Evolutionary conservation across 2,329 filamentous ascomycete species (phyloP).

Genomic region (Alternaria solani): DNA sequence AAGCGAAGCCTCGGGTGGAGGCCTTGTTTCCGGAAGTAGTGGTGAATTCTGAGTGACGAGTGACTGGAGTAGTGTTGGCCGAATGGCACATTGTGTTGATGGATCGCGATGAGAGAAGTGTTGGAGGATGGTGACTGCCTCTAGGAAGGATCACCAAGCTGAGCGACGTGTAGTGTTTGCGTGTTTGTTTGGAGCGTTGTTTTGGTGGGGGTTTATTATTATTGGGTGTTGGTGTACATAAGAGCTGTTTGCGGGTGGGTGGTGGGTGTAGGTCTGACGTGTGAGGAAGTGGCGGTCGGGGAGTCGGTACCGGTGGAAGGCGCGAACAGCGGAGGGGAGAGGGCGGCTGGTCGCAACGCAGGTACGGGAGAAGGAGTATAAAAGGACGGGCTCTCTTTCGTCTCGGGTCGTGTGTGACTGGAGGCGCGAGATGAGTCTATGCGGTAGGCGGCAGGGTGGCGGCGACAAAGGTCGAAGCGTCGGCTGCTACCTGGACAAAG

Average conservation of each 20-base stretch:
- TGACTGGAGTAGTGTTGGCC: constrained; percentile 52
- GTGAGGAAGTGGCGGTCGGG: constrained; percentile 41
- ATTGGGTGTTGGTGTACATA: constrained; percentile 33
- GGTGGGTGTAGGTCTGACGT: constrained; percentile 34
- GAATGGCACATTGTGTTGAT: constrained; percentile 49
- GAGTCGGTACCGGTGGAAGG: constrained; percentile 28
- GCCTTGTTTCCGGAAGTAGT: constrained; percentile 49
- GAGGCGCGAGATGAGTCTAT: constrained; percentile 30
- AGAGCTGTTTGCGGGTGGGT: constrained; percentile 25
- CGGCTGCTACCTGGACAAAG: constrained; percentile 38
- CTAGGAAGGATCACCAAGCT: constrained; percentile 36
- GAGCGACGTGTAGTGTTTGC: constrained; percentile 32
- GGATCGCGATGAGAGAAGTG: constrained; percentile 36
- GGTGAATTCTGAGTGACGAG: constrained; percentile 54
- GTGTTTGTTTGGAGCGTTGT: constrained; percentile 27
- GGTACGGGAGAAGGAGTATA: constrained; percentile 20
- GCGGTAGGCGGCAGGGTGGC: constrained; percentile 41
- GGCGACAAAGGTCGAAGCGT: constrained; percentile 35
- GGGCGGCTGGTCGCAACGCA: constrained; percentile 17
- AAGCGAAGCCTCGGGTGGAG: constrained; percentile 49
- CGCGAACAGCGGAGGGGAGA: constrained; percentile 9
- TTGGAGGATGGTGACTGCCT: constrained; percentile 40
- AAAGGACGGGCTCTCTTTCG: constrained; percentile 28
- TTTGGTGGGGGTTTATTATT: constrained; percentile 30
- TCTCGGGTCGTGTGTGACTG: constrained; percentile 20